Conservation (phyloP, 305 asterid genomes). For the Fraxinus ornus region DNA sequence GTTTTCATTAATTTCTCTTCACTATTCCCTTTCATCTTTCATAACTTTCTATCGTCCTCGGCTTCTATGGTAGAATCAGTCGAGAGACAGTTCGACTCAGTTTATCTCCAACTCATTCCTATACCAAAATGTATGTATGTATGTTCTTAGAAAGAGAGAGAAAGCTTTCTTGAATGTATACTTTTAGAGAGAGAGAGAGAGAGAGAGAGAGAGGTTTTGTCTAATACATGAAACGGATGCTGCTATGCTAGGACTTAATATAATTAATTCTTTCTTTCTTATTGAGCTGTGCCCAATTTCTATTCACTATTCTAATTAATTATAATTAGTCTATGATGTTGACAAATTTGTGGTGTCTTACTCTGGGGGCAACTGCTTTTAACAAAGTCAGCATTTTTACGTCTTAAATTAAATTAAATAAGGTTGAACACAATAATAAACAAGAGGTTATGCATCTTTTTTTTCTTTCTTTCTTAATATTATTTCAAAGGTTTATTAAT, state of each 20-base stretch:
- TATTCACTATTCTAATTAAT: not conserved
- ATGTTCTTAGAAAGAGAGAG: not conserved
- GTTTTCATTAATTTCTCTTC: slow-evolving; percentile 41
- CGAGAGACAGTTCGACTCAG: too few species aligned
- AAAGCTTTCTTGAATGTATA: too few species aligned
- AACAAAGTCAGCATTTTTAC: too few species aligned
- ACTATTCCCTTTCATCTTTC: slow-evolving; percentile 35
- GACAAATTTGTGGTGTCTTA: not conserved
- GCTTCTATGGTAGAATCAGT: not conserved
- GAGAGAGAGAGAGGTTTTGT: not conserved
- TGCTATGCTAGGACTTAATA: not conserved
- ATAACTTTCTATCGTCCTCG: not conserved
- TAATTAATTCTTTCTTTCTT: not conserved
- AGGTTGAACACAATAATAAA: not conserved
- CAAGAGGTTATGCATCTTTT: not conserved
- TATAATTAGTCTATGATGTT: not conserved
- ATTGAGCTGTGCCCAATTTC: not conserved
- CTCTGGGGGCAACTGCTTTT: too few species aligned
- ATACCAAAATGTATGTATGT: too few species aligned
- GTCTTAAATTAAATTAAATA: too few species aligned
- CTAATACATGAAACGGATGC: not conserved
- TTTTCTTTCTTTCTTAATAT: not conserved
- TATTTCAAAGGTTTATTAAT: not conserved
- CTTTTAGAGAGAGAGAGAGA: not conserved
- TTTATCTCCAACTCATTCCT: not conserved